These are phyloP conservation scores for Saccharomycopsis sp. DNA, from an alignment of 805 yeast species.

Conservation along the genomic window DNA sequence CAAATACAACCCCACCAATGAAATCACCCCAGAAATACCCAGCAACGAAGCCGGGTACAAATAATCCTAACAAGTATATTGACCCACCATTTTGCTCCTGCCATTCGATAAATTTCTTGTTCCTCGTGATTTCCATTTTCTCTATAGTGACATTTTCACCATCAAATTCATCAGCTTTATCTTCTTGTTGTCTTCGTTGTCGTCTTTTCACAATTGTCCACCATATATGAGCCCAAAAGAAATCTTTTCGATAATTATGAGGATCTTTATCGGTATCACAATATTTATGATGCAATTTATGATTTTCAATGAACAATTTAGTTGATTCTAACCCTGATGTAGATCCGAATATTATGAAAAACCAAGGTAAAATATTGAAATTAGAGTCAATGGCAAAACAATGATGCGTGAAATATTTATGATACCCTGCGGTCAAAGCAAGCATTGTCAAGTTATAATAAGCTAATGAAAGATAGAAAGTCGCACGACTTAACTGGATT, in stretches of 20 bases:
- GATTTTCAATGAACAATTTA: conserved; percentile 75
- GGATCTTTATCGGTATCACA: conserved; percentile 90
- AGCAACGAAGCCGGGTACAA: conserved; percentile 60
- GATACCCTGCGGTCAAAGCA: conserved; percentile 81
- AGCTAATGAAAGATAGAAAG: conserved; percentile 45
- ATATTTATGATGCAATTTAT: conserved; percentile 84
- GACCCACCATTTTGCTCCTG: conserved; percentile 67
- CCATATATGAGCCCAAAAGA: conserved; percentile 79
- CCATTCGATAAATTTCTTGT: conserved; percentile 51
- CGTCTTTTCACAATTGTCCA: conserved; percentile 58
- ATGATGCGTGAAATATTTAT: conserved; percentile 66
- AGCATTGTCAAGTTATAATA: conserved; percentile 57
- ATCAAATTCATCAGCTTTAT: conserved; percentile 13
- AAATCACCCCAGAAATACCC: conserved; percentile 69
- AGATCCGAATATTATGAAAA: conserved; percentile 41
- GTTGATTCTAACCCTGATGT: conserved; percentile 74
- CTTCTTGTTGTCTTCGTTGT: conserved; percentile 4
- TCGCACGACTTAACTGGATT: conserved; percentile 41
- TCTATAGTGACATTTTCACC: conserved; percentile 39
- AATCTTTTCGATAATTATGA: conserved; percentile 73
- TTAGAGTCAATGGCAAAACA: conserved; percentile 41
- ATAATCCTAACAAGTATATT: conserved; percentile 45
- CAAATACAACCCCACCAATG: conserved; percentile 70
- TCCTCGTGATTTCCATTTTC: conserved; percentile 32
- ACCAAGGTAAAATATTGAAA: conserved; percentile 44